Evolutionary conservation across 2,329 filamentous ascomycete genomes (phyloP).

Genomic region (Mycosphaerella sp.): DNA sequence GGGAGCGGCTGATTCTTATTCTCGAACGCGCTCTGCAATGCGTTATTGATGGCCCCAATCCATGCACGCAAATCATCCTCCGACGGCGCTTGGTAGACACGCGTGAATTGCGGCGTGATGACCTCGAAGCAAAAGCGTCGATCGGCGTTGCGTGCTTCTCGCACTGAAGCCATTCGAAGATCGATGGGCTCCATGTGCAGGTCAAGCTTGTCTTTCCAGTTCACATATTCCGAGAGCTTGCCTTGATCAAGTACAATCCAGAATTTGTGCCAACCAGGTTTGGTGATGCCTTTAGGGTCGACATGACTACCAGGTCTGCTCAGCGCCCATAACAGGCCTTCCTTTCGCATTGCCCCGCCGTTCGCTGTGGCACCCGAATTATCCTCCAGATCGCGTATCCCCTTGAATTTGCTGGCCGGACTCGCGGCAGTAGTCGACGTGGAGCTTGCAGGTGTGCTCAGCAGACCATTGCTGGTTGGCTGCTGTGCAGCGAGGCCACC

Average conservation of each 20-base stretch:
- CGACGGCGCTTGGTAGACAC: conserved; percentile 94
- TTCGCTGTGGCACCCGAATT: conserved; percentile 48
- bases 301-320: conserved; percentile 90
- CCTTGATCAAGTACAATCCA: conserved; percentile 98
- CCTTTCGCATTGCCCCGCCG: conserved; percentile 67
- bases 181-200: conserved; percentile 98
- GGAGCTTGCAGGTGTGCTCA: conserved; percentile 19
- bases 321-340: conserved; percentile 89
- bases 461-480: conserved; percentile 20
- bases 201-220: conserved; percentile 97
- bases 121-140: conserved; percentile 97
- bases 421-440: conserved; percentile 19
- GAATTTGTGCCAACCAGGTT: conserved; percentile 99
- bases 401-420: conserved; percentile 65
- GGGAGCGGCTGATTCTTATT: conserved; percentile 49
- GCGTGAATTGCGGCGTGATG: conserved; percentile 91
- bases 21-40: conserved; percentile 91
- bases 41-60: conserved; percentile 96
- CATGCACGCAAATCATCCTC: conserved; percentile 98
- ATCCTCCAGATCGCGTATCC: conserved; percentile 87
- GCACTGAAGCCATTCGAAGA: conserved; percentile 89
- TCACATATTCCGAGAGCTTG: conserved; percentile 94
- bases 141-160: conserved; percentile 90
- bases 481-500: conserved; percentile 19
- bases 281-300: conserved; percentile 90